phyloP scores from a whole-genome alignment of 257 asterid genomes.

The Nicotiana undulata region DNA sequence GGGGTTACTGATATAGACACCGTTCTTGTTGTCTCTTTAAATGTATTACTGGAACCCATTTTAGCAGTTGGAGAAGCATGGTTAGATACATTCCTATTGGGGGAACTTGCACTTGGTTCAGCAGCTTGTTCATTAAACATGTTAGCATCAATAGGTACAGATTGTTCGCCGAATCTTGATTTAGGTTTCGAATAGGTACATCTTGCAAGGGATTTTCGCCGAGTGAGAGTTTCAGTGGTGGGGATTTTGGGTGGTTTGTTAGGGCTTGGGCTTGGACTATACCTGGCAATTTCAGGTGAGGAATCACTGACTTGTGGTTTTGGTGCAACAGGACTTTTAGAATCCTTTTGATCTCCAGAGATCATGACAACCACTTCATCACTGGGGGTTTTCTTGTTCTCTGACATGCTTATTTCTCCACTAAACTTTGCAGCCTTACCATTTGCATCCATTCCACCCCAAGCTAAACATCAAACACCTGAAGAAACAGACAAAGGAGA shows the following conservation, averaged over 20 bases:
- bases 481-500: not conserved
- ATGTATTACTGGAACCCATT: slow-evolving; percentile 21
- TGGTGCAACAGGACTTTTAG: not conserved
- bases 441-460: slow-evolving; percentile 25
- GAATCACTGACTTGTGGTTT: slow-evolving; percentile 20
- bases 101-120: slow-evolving; percentile 12
- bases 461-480: slow-evolving; percentile 3
- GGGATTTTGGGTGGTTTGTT: slow-evolving; percentile 74
- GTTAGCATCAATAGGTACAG: slow-evolving; percentile 31
- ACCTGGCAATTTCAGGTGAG: slow-evolving; percentile 50
- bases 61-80: slow-evolving; percentile 40
- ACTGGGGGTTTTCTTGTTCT: slow-evolving; percentile 35
- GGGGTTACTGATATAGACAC: slow-evolving; percentile 38
- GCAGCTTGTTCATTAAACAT: slow-evolving; percentile 29
- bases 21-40: slow-evolving; percentile 29
- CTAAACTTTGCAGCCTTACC: slow-evolving; percentile 17
- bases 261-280: slow-evolving; percentile 44
- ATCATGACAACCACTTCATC: slow-evolving; percentile 53
- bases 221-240: slow-evolving; percentile 32
- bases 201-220: slow-evolving; percentile 52
- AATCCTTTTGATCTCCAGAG: slow-evolving; percentile 37
- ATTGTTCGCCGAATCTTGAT: slow-evolving; percentile 81
- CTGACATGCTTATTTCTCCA: slow-evolving; percentile 52
- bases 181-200: slow-evolving; percentile 68
- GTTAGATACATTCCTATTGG: slow-evolving; percentile 23